A percentile compares a stretch with the other conserved stretches of the same genome.
phyloP scores from a whole-genome alignment of 2,329 filamentous ascomycete genomes.

The Diatrype stigma region DNA sequence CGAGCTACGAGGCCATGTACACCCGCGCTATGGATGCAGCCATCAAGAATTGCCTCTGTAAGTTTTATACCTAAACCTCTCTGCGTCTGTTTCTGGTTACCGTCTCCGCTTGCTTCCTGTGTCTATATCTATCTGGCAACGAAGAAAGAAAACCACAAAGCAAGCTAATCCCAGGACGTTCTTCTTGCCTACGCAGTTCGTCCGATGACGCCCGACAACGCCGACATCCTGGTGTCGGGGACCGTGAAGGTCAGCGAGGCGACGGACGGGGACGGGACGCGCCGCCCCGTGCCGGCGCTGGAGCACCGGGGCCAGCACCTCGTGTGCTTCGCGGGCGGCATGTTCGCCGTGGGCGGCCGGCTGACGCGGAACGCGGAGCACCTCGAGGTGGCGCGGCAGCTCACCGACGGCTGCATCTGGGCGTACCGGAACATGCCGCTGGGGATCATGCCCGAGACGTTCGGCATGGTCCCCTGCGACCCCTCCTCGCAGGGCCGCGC shows the following conservation, averaged over 20 bases:
- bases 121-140: too few relatives aligned
- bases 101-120: too few relatives aligned
- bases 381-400: slow-evolving; percentile 38
- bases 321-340: slow-evolving; percentile 48
- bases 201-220: slow-evolving; percentile 54
- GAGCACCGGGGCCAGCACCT: slow-evolving; percentile 40
- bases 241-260: slow-evolving; percentile 20
- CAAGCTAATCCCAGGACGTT: too few relatives aligned
- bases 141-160: too few relatives aligned
- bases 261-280: slow-evolving; percentile 2
- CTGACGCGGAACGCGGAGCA: slow-evolving; percentile 38
- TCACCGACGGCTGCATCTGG: slow-evolving; percentile 50
- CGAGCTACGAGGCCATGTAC: slow-evolving; percentile 59
- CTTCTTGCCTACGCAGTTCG: slow-evolving; percentile 30
- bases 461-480: slow-evolving; percentile 37
- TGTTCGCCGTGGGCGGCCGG: slow-evolving; percentile 44
- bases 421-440: slow-evolving; percentile 43
- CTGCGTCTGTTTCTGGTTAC: neutral
- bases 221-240: slow-evolving; percentile 59
- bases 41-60: slow-evolving; percentile 54
- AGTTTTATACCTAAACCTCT: neutral
- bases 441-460: slow-evolving; percentile 51
- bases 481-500: slow-evolving; percentile 5
- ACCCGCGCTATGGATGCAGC: slow-evolving; percentile 55
- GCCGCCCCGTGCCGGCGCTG: slow-evolving; percentile 21